phyloP scores from a whole-genome alignment of 805 yeast species.

The Candida krabiensis region DNA sequence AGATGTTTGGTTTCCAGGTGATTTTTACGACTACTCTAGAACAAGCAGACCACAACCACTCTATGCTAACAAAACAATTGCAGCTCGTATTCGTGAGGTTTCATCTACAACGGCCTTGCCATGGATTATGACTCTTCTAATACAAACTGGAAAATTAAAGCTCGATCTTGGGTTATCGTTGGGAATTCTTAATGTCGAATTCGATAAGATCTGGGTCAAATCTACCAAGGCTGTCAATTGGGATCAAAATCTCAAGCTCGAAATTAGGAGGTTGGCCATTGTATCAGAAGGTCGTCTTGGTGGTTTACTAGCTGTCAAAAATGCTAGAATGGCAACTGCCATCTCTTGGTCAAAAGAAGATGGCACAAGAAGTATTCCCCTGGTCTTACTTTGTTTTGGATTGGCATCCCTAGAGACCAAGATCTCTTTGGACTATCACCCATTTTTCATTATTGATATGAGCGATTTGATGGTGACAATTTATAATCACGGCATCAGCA shows the following conservation, averaged over 20 bases:
- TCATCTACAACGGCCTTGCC: slow-evolving; percentile 68
- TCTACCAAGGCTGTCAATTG: slow-evolving; percentile 65
- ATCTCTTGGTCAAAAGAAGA: slow-evolving; percentile 64
- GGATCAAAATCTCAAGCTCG: slow-evolving; percentile 69
- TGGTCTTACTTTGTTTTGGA: slow-evolving; percentile 61
- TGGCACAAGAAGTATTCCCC: slow-evolving; percentile 54
- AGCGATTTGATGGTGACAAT: slow-evolving; percentile 51
- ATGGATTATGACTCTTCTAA: slow-evolving; percentile 62
- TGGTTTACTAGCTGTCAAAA: slow-evolving; percentile 55
- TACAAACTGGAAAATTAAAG: slow-evolving; percentile 51
- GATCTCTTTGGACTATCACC: slow-evolving; percentile 80
- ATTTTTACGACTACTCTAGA: slow-evolving; percentile 27
- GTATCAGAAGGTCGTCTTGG: slow-evolving; percentile 77
- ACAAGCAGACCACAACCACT: slow-evolving; percentile 2
- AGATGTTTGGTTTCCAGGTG: slow-evolving; percentile 75
- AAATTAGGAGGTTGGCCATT: slow-evolving; percentile 52
- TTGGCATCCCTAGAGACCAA: slow-evolving; percentile 57
- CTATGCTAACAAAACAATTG: slow-evolving; percentile 34
- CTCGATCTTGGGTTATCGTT: slow-evolving; percentile 84
- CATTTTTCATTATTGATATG: slow-evolving; percentile 66
- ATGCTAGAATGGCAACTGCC: slow-evolving; percentile 58
- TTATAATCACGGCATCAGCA: slow-evolving; percentile 62
- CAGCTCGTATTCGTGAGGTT: slow-evolving; percentile 53
- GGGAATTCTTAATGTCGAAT: slow-evolving; percentile 57
- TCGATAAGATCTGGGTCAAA: slow-evolving; percentile 67